These are phyloP conservation scores for Bimuria novae-zelandiae DNA, from an alignment of 2,329 filamentous ascomycete genomes.

Conservation along the genomic window DNA sequence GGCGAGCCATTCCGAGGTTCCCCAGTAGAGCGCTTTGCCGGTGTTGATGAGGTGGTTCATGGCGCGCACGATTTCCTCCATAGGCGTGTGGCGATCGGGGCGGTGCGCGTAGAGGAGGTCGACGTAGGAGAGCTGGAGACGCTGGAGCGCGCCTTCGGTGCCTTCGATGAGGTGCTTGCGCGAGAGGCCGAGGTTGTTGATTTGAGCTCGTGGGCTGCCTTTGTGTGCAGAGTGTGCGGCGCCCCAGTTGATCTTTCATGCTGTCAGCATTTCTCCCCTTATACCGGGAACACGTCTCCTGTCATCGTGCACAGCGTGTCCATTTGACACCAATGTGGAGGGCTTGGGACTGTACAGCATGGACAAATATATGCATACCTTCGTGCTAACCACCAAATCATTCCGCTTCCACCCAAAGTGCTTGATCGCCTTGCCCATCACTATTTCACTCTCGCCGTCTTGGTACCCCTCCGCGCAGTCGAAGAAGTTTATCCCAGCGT, in stretches of 20 bases:
- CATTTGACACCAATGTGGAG: background rate
- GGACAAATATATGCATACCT: slow-evolving; percentile 45
- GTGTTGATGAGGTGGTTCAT: slow-evolving; percentile 72
- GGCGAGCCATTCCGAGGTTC: slow-evolving; percentile 64
- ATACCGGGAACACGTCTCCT: too few species aligned
- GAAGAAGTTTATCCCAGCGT: slow-evolving; percentile 65
- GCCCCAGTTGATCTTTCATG: slow-evolving; percentile 67
- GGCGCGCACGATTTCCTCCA: slow-evolving; percentile 71
- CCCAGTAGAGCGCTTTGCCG: slow-evolving; percentile 71
- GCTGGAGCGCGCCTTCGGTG: slow-evolving; percentile 62
- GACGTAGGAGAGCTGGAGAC: slow-evolving; percentile 64
- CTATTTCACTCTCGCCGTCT: slow-evolving; percentile 57
- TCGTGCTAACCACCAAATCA: slow-evolving; percentile 63
- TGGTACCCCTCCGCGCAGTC: slow-evolving; percentile 62
- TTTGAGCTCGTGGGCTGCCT: slow-evolving; percentile 55
- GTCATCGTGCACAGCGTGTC: too few species aligned
- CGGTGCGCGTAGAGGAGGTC: slow-evolving; percentile 73
- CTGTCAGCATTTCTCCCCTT: too few species aligned
- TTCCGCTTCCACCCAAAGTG: slow-evolving; percentile 62
- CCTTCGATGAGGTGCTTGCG: slow-evolving; percentile 74
- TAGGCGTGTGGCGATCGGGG: slow-evolving; percentile 69
- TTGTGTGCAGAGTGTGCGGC: slow-evolving; percentile 51
- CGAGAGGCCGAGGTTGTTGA: slow-evolving; percentile 70
- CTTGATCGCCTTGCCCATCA: slow-evolving; percentile 62
- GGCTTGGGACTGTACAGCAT: background rate